phyloP scores from a whole-genome alignment of 1,139 yeast genomes.

The Saccharomyces hybrid region DNA sequence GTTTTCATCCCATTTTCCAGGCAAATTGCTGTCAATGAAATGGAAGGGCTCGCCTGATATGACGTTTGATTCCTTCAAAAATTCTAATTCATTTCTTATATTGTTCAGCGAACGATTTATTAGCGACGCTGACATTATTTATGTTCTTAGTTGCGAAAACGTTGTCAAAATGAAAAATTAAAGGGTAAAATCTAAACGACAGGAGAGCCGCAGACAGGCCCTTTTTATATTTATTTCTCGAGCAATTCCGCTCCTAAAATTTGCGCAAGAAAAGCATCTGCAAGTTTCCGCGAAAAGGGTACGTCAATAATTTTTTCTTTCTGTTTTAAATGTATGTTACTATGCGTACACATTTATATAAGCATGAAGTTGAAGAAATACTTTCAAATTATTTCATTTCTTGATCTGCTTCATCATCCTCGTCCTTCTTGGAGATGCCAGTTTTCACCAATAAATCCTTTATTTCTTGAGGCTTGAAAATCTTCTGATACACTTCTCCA shows the following conservation, averaged over 20 bases:
- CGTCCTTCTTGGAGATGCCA: constrained; percentile 55
- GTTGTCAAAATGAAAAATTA: background rate
- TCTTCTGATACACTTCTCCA: constrained; percentile 53
- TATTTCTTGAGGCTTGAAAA: constrained; percentile 76
- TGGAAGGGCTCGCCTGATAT: constrained; percentile 52
- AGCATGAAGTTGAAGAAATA: background rate
- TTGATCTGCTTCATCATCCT: constrained; percentile 38
- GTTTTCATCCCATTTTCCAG: constrained; percentile 44
- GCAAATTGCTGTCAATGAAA: constrained; percentile 47
- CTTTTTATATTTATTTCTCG: constrained; percentile 11
- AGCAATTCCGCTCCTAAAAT: constrained; percentile 3
- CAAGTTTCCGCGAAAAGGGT: background rate
- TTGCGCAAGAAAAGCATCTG: background rate
- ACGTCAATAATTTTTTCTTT: background rate
- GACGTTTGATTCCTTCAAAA: constrained; percentile 67
- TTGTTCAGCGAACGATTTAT: constrained; percentile 67
- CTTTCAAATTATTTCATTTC: constrained; percentile 10
- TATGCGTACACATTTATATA: background rate
- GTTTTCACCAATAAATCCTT: constrained; percentile 64
- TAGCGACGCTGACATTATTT: background rate
- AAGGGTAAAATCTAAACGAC: background rate
- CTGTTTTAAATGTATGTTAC: background rate
- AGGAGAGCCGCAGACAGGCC: constrained; percentile 44
- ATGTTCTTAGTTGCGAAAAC: background rate
- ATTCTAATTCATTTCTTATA: constrained; percentile 73